phyloP scores from a whole-genome alignment of 768 basidiomycete species.

The Xanthoconium stramineum region DNA sequence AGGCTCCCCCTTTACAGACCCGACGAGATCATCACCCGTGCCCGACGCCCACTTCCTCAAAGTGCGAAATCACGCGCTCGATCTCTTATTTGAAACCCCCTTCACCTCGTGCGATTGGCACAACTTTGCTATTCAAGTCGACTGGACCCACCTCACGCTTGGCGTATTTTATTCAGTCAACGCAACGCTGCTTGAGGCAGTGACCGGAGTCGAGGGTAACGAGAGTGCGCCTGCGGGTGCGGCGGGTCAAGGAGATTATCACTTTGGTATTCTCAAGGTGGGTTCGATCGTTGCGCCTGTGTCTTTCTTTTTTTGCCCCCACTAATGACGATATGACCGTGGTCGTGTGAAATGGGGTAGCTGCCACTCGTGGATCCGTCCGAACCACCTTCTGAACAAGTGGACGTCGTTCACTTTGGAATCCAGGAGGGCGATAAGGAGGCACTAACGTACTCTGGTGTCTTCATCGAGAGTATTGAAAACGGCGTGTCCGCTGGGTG shows the following conservation, averaged over 20 bases:
- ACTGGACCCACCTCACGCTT: slow-evolving; percentile 51
- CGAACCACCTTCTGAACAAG: slow-evolving; percentile 45
- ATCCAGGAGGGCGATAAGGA: slow-evolving; percentile 58
- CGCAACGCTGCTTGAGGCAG: slow-evolving; percentile 36
- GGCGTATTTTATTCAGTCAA: slow-evolving; percentile 50
- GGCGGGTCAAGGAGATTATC: slow-evolving; percentile 57
- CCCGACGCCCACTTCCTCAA: slow-evolving; percentile 48
- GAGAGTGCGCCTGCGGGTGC: slow-evolving; percentile 37
- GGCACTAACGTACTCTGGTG: slow-evolving; percentile 53
- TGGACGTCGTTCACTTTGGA: slow-evolving; percentile 56
- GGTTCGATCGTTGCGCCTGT: not conserved
- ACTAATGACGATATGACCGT: not conserved
- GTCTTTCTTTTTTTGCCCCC: not conserved
- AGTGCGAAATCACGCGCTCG: slow-evolving; percentile 51
- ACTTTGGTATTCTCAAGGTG: slow-evolving; percentile 60
- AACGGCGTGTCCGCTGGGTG: slow-evolving; percentile 37
- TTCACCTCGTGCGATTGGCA: slow-evolving; percentile 49
- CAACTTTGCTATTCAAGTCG: slow-evolving; percentile 57
- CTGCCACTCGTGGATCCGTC: slow-evolving; percentile 49
- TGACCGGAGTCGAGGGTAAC: slow-evolving; percentile 43
- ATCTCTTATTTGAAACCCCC: slow-evolving; percentile 47
- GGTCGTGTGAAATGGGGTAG: slow-evolving; percentile 27
- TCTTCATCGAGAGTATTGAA: slow-evolving; percentile 48
- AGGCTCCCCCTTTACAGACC: slow-evolving; percentile 59
- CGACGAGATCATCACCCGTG: slow-evolving; percentile 42